Evolutionary conservation across 1,139 yeast genomes (phyloP), one percentile per base, ranked within the genome.

Genomic region (Yamadazyma trypodendri): DNA sequence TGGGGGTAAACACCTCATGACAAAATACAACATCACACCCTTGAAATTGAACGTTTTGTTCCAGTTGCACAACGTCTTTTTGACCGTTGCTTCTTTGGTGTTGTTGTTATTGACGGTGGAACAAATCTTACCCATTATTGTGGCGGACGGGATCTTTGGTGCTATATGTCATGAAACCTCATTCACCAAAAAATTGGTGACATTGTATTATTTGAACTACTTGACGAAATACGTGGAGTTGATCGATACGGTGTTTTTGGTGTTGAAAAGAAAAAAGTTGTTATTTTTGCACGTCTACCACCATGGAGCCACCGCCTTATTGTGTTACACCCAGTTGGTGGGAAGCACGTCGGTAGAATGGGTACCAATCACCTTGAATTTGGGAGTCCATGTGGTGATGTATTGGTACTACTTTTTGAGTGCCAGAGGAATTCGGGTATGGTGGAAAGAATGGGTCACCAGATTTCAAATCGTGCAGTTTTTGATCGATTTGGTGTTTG

Each of bases 391-490:
- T 60, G 96, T 92, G 36, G 83, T 92, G 51, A 92, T 92, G 98
- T 92, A 92, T 79, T 92, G 90, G 86, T 92, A 92, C 77, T 92
- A 92, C 75, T 90, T 89, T 77, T 74, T 92, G 56, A 77, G 92
- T 50, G 88, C 97, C 13, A 79, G 96, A 63, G 96, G 96, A 44
- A 86, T 90, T 60, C 82, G 92, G 54, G 97, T 92, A 42, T 90
- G 97, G 97, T 92, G 98, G 98, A 92, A 92, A 69, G 96, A 90
- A 69, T 92, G 97, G 97, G 97, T 92, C 52, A 92, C 98, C 37
- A 79, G 96, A 51, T 82, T 87, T 76, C 98, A 92, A 72, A 92
- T 92, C 66, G 77, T 86, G 55, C 98, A 92, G 70, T 92, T 92
- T 57, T 72, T 92, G 55, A 75, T 92, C 56, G 98, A 92, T 63